These are phyloP conservation scores for Colletotrichum sp. DNA, from an alignment of 2,329 filamentous ascomycete species.

Conservation along the genomic window DNA sequence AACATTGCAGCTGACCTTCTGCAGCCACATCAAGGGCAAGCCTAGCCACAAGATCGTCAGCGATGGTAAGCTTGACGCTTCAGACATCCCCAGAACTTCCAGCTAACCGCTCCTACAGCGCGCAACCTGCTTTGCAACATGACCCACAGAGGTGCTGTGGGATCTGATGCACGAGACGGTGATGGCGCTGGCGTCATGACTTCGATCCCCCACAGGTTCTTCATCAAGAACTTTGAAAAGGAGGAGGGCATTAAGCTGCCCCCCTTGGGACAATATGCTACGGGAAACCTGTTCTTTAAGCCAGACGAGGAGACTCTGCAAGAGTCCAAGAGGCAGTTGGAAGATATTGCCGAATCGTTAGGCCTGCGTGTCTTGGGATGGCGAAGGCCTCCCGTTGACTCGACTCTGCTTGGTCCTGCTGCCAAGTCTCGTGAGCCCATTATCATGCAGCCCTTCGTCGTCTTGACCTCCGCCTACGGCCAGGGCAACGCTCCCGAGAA, in stretches of 20 bases:
- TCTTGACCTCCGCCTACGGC: constrained; percentile 85
- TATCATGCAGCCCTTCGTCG: constrained; percentile 95
- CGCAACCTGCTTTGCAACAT: constrained; percentile 98
- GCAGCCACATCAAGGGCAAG: constrained; percentile 95
- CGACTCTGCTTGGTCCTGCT: constrained; percentile 88
- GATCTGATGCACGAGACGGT: constrained; percentile 96
- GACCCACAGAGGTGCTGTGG: constrained; percentile 98
- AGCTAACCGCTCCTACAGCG: constrained; percentile 54
- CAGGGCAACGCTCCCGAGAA: constrained; percentile 77
- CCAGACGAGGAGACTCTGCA: constrained; percentile 89
- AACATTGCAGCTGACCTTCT: constrained; percentile 25
- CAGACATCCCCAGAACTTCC: constrained; percentile 27
- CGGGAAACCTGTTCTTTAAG: constrained; percentile 98
- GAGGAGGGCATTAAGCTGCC: constrained; percentile 90
- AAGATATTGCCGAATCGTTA: constrained; percentile 88
- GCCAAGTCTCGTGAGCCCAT: constrained; percentile 93
- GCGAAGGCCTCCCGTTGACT: constrained; percentile 95
- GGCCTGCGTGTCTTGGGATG: constrained; percentile 92
- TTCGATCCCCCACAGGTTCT: constrained; percentile 97
- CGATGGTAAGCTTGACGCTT: constrained; percentile 75
- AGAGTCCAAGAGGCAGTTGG: constrained; percentile 90
- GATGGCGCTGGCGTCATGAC: constrained; percentile 99
- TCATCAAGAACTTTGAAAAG: constrained; percentile 96
- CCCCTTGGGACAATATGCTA: constrained; percentile 90
- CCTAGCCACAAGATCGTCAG: constrained; percentile 98